A percentile compares a stretch with the other conserved stretches of the same genome.
Conservation (phyloP, 495 filamentous ascomycete genomes). For the Neurospora discreta region DNA sequence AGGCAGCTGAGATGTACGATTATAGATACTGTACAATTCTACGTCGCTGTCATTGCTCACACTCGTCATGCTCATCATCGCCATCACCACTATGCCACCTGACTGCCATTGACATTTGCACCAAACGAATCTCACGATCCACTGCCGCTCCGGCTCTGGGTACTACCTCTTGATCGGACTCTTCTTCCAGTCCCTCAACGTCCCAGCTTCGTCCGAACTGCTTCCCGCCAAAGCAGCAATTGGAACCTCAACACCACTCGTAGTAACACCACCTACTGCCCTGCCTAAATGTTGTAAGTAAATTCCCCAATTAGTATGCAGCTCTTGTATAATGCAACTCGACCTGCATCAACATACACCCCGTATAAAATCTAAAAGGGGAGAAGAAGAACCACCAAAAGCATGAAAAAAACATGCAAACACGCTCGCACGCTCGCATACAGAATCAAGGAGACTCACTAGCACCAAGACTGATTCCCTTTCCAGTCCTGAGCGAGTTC, state of each 20-base stretch:
- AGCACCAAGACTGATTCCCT: slow-evolving; percentile 26
- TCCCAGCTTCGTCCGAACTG: slow-evolving; percentile 4
- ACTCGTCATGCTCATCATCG: not conserved
- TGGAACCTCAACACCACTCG: slow-evolving; percentile 1
- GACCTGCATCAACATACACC: not conserved
- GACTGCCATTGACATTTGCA: not conserved
- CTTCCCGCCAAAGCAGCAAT: slow-evolving; percentile 1
- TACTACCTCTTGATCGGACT: not conserved
- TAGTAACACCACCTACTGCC: slow-evolving; percentile 14
- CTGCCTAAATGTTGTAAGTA: slow-evolving; percentile 1
- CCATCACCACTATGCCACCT: not conserved
- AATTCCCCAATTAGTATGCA: not conserved
- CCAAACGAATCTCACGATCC: not conserved
- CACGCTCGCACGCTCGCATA: not conserved
- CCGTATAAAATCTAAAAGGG: not conserved
- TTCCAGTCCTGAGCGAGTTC: slow-evolving; percentile 17
- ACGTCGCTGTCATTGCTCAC: not conserved
- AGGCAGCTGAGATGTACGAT: not conserved
- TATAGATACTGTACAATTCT: not conserved
- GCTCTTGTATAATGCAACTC: not conserved
- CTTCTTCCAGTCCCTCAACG: not conserved
- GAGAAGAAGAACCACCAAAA: not conserved
- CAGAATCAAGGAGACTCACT: slow-evolving; percentile 6
- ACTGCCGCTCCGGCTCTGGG: not conserved
- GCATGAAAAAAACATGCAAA: not conserved